phyloP scores from a whole-genome alignment of 2,329 filamentous ascomycete species.

The Sporothrix inflata region DNA sequence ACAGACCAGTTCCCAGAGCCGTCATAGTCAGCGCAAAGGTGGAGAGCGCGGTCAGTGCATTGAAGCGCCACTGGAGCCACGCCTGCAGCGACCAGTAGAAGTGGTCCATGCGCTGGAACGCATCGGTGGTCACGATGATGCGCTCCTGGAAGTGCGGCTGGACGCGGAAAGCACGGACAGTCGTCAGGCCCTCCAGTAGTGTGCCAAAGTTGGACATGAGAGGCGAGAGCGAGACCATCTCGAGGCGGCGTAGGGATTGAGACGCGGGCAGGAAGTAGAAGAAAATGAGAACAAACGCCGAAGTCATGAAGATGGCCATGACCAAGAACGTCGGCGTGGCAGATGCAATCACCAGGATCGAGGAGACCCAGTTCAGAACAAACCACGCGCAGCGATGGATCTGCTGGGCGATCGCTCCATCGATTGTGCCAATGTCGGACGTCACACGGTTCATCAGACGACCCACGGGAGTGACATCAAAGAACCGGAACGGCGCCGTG shows the following conservation, averaged over 20 bases:
- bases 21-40: slow-evolving; percentile 74
- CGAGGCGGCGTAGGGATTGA: slow-evolving; percentile 78
- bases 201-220: slow-evolving; percentile 93
- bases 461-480: slow-evolving; percentile 86
- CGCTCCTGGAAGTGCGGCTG: slow-evolving; percentile 78
- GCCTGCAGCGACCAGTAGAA: slow-evolving; percentile 90
- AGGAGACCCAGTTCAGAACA: slow-evolving; percentile 70
- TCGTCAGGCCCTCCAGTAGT: slow-evolving; percentile 81
- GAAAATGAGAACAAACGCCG: slow-evolving; percentile 74
- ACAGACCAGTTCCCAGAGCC: slow-evolving; percentile 74
- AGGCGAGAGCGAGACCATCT: slow-evolving; percentile 87
- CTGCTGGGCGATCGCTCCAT: slow-evolving; percentile 79
- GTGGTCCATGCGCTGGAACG: slow-evolving; percentile 93
- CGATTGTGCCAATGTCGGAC: slow-evolving; percentile 85
- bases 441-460: slow-evolving; percentile 91
- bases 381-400: slow-evolving; percentile 73
- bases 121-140: slow-evolving; percentile 80
- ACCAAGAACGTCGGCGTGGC: slow-evolving; percentile 77
- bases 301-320: slow-evolving; percentile 70
- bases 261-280: slow-evolving; percentile 78
- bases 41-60: slow-evolving; percentile 70
- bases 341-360: slow-evolving; percentile 75
- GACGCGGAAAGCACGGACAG: slow-evolving; percentile 80
- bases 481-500: slow-evolving; percentile 83
- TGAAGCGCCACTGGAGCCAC: slow-evolving; percentile 83